Percentiles rank a stretch among this genome's conserved stretches.
Evolutionary conservation across 2,329 filamentous ascomycete genomes (phyloP).

Genomic region (Fusarium compactum): DNA sequence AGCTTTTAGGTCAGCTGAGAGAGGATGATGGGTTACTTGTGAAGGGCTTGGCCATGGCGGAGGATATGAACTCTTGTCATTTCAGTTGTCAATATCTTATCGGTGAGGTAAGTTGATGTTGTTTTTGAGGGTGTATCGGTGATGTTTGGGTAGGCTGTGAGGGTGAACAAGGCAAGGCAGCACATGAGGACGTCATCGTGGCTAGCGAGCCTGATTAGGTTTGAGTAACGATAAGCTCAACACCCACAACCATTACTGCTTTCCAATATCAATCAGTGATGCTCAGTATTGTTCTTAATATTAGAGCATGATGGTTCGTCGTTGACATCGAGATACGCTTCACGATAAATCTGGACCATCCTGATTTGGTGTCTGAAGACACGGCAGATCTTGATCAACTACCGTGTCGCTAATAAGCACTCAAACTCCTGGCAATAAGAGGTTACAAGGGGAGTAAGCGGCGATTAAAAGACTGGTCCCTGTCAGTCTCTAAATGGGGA

Average conservation of each 20-base stretch:
- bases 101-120: background rate
- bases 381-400: background rate
- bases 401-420: background rate
- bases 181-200: conserved; percentile 4
- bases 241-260: background rate
- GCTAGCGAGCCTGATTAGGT: background rate
- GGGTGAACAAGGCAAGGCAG: background rate
- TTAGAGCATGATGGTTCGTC: background rate
- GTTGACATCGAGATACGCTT: too few species aligned
- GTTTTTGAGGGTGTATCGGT: background rate
- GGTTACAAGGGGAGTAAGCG: background rate
- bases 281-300: background rate
- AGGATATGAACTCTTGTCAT: conserved; percentile 31
- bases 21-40: conserved; percentile 15
- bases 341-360: accelerated
- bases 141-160: background rate
- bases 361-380: background rate
- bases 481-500: background rate
- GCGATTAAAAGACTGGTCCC: background rate
- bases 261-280: background rate
- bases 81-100: background rate
- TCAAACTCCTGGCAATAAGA: background rate
- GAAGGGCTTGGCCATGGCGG: conserved; percentile 29
- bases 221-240: background rate
- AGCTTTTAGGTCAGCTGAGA: background rate